Evolutionary conservation across 2,329 filamentous ascomycete genomes (phyloP).

Genomic region (Acephala macrosclerotiorum): DNA sequence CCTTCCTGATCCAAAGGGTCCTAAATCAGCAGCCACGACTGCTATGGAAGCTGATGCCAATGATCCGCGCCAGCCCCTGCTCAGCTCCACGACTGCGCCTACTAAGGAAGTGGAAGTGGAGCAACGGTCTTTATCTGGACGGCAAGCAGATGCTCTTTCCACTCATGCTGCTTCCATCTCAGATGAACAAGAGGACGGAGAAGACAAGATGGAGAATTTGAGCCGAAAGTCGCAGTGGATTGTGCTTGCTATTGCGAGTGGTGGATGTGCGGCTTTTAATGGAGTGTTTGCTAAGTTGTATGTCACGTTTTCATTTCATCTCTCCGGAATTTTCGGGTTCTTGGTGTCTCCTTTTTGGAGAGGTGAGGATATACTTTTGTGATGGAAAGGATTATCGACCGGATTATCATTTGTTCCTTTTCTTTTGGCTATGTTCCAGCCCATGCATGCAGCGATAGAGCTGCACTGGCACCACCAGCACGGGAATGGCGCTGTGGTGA

Average conservation of each 20-base stretch:
- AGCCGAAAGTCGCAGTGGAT: constrained; percentile 63
- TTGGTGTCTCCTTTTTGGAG: background rate
- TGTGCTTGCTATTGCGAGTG: constrained; percentile 74
- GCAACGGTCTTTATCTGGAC: constrained; percentile 30
- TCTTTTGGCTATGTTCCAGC: background rate
- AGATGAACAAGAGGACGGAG: constrained; percentile 15
- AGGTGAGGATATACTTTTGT: constrained; percentile 5
- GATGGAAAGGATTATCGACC: background rate
- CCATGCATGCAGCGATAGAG: background rate
- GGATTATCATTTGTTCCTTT: background rate
- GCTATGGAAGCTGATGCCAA: constrained; percentile 17
- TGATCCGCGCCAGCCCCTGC: constrained; percentile 28
- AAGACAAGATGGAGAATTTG: constrained; percentile 41
- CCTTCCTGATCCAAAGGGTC: background rate
- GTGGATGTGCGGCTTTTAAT: constrained; percentile 81
- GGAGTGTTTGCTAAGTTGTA: constrained; percentile 79
- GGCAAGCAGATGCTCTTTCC: constrained; percentile 18
- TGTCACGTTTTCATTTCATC: constrained; percentile 39
- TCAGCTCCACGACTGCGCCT: constrained; percentile 18
- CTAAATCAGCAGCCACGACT: background rate
- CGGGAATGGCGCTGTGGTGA: constrained; percentile 11
- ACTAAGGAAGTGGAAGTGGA: constrained; percentile 8
- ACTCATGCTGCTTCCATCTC: background rate
- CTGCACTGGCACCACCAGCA: background rate
- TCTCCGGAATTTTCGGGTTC: background rate